Evolutionary conservation across 2,329 filamentous ascomycete species (phyloP).

Genomic region (Trichoderma cornu-damae): DNA sequence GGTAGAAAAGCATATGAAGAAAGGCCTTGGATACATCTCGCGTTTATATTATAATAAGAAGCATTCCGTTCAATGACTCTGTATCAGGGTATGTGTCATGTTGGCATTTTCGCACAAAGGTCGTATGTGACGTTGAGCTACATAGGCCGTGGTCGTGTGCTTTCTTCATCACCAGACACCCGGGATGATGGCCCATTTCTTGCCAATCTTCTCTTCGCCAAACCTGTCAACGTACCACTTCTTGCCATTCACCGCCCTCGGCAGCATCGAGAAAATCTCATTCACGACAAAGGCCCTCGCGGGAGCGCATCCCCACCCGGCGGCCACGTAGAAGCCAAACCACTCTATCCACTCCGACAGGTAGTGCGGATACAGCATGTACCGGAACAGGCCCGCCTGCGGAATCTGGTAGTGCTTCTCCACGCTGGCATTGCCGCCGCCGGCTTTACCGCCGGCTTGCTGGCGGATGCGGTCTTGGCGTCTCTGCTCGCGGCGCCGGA

Average conservation of each 20-base stretch:
- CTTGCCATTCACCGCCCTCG: conserved; percentile 73
- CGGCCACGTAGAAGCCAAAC: conserved; percentile 78
- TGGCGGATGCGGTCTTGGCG: conserved; percentile 43
- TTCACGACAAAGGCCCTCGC: conserved; percentile 80
- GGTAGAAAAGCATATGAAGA: not conserved
- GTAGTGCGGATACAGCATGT: conserved; percentile 87
- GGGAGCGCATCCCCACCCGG: conserved; percentile 62
- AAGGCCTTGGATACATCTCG: not conserved
- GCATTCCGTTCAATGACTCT: not conserved
- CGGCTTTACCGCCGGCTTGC: conserved; percentile 31
- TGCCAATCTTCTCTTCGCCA: conserved; percentile 72
- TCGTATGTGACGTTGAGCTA: not conserved
- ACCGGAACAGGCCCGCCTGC: conserved; percentile 72
- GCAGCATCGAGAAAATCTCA: conserved; percentile 84
- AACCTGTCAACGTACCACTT: conserved; percentile 87
- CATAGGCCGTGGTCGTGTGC: not conserved
- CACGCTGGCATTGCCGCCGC: conserved; percentile 29
- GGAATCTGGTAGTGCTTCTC: conserved; percentile 87
- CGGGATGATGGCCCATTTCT: conserved; percentile 65
- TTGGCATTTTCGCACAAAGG: not conserved
- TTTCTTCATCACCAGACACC: conserved; percentile 39
- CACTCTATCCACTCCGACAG: conserved; percentile 97
- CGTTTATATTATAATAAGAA: not conserved
- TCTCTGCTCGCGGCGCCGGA: conserved; percentile 64
- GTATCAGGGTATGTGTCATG: not conserved